Evolutionary conservation across 352 stramenopile genomes (phyloP).

Genomic region (Globisporangium paroecandrum): DNA sequence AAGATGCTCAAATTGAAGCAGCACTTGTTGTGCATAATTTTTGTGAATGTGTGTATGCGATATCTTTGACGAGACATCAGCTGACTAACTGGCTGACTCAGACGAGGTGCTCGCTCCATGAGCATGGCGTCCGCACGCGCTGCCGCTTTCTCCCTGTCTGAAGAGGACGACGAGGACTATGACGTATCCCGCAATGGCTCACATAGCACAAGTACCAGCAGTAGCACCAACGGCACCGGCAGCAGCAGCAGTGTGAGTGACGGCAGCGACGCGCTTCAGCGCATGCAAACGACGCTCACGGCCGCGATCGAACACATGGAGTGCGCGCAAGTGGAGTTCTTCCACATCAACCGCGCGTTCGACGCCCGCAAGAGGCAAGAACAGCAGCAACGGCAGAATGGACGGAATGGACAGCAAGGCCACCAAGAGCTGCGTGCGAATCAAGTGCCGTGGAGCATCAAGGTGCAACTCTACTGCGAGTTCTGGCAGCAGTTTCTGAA

Average conservation of each 20-base stretch:
- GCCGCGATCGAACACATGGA: constrained; percentile 14
- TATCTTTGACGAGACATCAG: too few relatives aligned
- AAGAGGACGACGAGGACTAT: not conserved
- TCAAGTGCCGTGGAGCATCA: constrained; percentile 7
- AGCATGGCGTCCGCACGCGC: too few relatives aligned
- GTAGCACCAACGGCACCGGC: not conserved
- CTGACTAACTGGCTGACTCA: too few relatives aligned
- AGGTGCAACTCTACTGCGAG: constrained; percentile 14
- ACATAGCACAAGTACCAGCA: not conserved
- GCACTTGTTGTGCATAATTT: too few relatives aligned
- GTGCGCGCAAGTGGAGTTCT: constrained; percentile 12
- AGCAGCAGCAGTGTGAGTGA: not conserved
- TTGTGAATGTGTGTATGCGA: too few relatives aligned
- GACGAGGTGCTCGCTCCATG: too few relatives aligned
- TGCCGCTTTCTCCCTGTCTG: too few relatives aligned
- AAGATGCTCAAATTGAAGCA: too few relatives aligned
- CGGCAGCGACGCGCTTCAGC: not conserved
- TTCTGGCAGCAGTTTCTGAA: constrained; percentile 16
- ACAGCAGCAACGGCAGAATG: not conserved
- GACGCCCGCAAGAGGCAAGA: not conserved
- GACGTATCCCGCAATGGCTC: not conserved
- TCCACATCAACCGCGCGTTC: constrained; percentile 10
- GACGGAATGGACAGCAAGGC: not conserved
- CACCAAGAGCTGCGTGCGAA: too few relatives aligned
- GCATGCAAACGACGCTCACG: constrained; percentile 6